Conservation (phyloP, 805 yeast genomes). For the Starmerella floricola region DNA sequence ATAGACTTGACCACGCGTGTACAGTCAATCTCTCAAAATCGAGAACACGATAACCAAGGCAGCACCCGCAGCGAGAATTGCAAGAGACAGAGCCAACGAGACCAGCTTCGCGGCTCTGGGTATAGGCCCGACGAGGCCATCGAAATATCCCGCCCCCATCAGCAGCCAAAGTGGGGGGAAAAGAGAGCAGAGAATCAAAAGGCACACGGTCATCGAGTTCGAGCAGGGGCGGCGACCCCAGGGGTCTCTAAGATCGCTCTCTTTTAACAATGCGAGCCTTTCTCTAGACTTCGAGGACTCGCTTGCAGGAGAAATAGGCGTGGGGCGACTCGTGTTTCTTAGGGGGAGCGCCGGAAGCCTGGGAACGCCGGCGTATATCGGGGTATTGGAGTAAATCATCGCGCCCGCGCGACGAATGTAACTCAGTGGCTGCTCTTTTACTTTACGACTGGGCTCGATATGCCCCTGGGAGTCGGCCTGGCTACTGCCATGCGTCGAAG, state of each 20-base stretch:
- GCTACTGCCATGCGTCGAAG: conserved; percentile 1
- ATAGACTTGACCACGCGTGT: too few species aligned
- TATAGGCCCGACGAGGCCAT: conserved; percentile 27
- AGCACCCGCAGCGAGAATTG: conserved; percentile 32
- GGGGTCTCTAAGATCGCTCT: conserved; percentile 12
- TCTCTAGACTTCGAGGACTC: background rate
- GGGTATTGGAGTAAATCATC: background rate
- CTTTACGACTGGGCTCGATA: conserved; percentile 6
- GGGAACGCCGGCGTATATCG: conserved; percentile 20
- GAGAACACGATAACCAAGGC: conserved; percentile 41
- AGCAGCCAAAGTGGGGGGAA: conserved; percentile 34
- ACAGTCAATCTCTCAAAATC: conserved; percentile 19
- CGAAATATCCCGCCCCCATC: conserved; percentile 31
- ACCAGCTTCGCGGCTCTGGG: conserved; percentile 25
- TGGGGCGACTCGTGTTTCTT: too few species aligned
- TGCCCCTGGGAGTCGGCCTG: conserved; percentile 12
- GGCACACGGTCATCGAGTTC: conserved; percentile 13
- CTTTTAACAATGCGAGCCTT: background rate
- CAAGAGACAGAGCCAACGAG: conserved; percentile 29
- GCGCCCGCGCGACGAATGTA: conserved; percentile 10
- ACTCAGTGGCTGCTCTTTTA: conserved; percentile 3
- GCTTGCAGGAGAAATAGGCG: too few species aligned
- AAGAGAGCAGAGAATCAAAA: conserved; percentile 20
- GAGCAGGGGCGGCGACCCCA: conserved; percentile 22
- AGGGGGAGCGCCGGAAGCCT: conserved; percentile 16